Conservation (phyloP, 768 basidiomycete species). For the Amanita inopinata region DNA sequence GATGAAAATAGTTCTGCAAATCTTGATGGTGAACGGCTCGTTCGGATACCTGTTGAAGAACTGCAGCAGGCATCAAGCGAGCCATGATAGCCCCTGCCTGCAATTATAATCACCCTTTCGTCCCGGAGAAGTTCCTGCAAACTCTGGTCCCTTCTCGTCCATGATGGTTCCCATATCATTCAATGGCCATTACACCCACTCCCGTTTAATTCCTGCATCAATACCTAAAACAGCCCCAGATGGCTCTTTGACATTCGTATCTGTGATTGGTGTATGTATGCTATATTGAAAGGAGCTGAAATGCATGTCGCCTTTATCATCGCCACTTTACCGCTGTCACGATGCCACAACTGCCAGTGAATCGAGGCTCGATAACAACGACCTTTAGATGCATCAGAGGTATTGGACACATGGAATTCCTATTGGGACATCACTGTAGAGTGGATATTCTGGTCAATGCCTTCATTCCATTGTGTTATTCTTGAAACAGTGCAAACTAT, state of each 20-base stretch:
- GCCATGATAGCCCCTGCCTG: background rate
- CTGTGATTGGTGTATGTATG: slow-evolving; percentile 35
- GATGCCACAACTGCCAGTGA: no score
- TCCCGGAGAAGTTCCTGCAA: slow-evolving; percentile 36
- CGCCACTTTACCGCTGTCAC: slow-evolving; percentile 23
- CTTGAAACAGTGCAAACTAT: no score
- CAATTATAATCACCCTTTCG: slow-evolving; percentile 19
- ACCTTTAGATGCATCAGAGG: slow-evolving; percentile 14
- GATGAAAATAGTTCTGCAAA: background rate
- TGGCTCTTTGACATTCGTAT: slow-evolving; percentile 37
- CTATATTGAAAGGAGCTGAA: slow-evolving; percentile 38
- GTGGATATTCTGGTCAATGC: no score
- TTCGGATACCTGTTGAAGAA: slow-evolving; percentile 68
- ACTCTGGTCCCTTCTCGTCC: slow-evolving; percentile 35
- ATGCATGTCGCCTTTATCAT: slow-evolving; percentile 29
- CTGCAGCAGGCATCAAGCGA: slow-evolving; percentile 27
- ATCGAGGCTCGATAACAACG: no score
- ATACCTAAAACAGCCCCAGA: slow-evolving; percentile 30
- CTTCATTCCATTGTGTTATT: no score
- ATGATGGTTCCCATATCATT: slow-evolving; percentile 35
- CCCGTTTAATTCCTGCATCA: slow-evolving; percentile 27
- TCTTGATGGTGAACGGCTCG: slow-evolving; percentile 47
- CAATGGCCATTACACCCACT: slow-evolving; percentile 32
- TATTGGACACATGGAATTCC: slow-evolving; percentile 12
- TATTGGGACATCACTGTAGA: no score